Evolutionary conservation across 2,329 filamentous ascomycete species (phyloP), one percentile per base, ranked within the genome.

Genomic region (Mycosphaerella arachidis): DNA sequence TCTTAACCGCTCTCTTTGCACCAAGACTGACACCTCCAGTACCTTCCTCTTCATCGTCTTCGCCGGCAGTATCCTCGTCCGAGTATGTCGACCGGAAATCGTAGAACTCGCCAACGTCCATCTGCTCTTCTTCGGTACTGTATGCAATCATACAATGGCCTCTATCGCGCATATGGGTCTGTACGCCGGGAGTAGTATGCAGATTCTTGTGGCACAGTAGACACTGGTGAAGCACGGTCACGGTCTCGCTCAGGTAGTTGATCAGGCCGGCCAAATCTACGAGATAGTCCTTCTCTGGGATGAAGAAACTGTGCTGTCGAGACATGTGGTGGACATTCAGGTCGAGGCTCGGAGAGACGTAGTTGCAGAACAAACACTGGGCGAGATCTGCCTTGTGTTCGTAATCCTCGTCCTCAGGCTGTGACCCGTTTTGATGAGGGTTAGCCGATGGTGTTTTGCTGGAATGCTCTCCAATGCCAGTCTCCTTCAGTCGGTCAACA

Each of bases 141-240:
- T 93, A 99, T 0, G 91, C 92, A 67, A 99, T 95, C 84, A 92
- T 96, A 82, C 93, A 97, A 76, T 99, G 94, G 0, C 91, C 89
- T 73, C 92, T 93, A 74, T 99, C 94, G 48, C 91, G 87, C 94
- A 99, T 99, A 74, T 99, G 94, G 0, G 92, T 97, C 72, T 97
- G 92, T 29, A 92, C 86, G 18, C 90, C 93, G 59, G 87, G 86
- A 0, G 89, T 82, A 12, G 87, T 92, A 63, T 87, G 85, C 72
- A 94, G 90, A 48, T 88, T 76, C 75, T 94, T 95, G 72, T 90
- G 88, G 73, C 94, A 99, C 72, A 87, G 92, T 51, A 99, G 76
- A 74, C 94, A 99, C 74, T 96, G 88, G 72, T 91, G 86, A 63
- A 88, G 85, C 60, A 91, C 84, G 62, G 87, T 84, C 45, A 99